Percentiles rank a stretch among this genome's conserved stretches.
phyloP scores from a whole-genome alignment of 495 filamentous ascomycete species.

The Neurospora cerealis region DNA sequence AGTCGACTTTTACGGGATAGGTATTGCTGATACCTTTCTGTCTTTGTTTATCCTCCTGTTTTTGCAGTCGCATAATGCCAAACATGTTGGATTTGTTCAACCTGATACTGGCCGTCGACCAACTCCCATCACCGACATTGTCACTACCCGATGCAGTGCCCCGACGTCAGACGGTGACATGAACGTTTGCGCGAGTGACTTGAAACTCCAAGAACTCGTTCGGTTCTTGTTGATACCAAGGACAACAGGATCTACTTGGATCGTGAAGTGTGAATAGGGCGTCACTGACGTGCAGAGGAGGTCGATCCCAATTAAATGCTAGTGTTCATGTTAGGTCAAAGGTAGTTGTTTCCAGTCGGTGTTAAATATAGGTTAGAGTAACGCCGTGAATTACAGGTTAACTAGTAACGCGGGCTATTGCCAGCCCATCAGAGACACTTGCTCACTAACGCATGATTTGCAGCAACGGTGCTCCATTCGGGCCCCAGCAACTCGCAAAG shows the following conservation, averaged over 20 bases:
- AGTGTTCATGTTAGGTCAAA: neutral
- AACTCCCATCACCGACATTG: neutral
- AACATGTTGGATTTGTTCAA: neutral
- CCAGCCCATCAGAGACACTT: neutral
- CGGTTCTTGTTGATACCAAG: neutral
- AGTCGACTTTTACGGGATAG: neutral
- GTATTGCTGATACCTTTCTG: neutral
- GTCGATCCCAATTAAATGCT: neutral
- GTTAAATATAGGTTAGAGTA: neutral
- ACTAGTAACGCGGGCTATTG: neutral
- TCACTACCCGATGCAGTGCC: neutral
- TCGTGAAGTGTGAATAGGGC: neutral
- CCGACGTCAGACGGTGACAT: neutral
- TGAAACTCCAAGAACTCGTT: neutral
- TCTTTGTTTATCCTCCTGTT: no score
- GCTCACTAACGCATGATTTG: neutral
- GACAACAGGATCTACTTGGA: neutral
- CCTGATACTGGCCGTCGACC: neutral
- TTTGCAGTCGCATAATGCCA: neutral
- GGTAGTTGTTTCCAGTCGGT: neutral
- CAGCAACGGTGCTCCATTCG: neutral
- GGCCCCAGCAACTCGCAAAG: neutral
- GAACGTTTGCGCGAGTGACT: neutral
- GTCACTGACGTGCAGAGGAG: neutral
- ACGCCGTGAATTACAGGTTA: fast-evolving